phyloP scores from a whole-genome alignment of 2,329 filamentous ascomycete species.

The Microcera coccophila region DNA sequence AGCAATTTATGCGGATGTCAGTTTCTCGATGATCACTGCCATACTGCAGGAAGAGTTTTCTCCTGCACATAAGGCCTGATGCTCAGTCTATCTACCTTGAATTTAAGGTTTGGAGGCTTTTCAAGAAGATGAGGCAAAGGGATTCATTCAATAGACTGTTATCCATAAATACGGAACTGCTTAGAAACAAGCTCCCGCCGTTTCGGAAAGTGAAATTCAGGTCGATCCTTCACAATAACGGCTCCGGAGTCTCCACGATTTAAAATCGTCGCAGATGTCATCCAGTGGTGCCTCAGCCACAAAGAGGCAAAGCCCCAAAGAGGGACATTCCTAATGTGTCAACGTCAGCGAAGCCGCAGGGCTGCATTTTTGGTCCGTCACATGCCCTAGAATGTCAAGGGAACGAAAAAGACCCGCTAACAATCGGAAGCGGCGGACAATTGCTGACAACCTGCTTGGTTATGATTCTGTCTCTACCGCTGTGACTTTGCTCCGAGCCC shows the following conservation, averaged over 20 bases:
- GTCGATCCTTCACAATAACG: no score
- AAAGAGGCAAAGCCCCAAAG: slow-evolving; percentile 14
- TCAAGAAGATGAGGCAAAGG: no score
- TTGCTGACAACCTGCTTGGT: slow-evolving; percentile 19
- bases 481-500: slow-evolving; percentile 18
- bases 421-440: slow-evolving; percentile 26
- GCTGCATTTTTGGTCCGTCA: slow-evolving; percentile 27
- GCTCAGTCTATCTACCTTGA: no score
- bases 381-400: slow-evolving; percentile 19
- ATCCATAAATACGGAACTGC: no score
- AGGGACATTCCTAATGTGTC: background rate
- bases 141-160: no score
- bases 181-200: slow-evolving; percentile 1
- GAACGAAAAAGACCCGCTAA: slow-evolving; percentile 29
- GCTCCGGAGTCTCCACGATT: slow-evolving; percentile 7
- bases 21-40: slow-evolving; percentile 12
- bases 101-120: no score
- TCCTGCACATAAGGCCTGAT: no score
- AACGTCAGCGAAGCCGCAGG: slow-evolving; percentile 19
- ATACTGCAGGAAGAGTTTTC: background rate
- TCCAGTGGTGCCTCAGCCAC: slow-evolving; percentile 14
- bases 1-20: slow-evolving; percentile 9
- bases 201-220: slow-evolving; percentile 1
- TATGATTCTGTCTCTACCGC: slow-evolving; percentile 9
- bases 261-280: slow-evolving; percentile 10